phyloP scores from a whole-genome alignment of 495 filamentous ascomycete genomes.

The Aspergillus kassunensis region DNA sequence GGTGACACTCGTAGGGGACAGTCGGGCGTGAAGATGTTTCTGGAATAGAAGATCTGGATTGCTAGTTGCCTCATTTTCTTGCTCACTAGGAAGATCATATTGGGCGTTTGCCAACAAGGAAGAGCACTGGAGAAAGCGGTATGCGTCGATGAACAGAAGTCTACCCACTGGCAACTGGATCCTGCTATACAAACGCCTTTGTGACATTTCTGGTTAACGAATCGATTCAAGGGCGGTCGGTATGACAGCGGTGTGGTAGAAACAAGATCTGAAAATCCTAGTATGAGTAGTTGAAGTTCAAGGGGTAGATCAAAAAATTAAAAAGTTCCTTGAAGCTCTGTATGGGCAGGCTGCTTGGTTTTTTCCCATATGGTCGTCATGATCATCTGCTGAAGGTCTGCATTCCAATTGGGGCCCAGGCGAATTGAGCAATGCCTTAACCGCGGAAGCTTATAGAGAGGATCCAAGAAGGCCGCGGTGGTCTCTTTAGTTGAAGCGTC shows the following conservation, averaged over 20 bases:
- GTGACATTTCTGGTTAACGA: too few species aligned
- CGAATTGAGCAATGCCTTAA: not conserved
- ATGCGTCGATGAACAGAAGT: slow-evolving; percentile 2
- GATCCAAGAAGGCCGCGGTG: not conserved
- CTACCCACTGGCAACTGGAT: too few species aligned
- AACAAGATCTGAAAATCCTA: slow-evolving; percentile 1
- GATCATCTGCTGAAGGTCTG: not conserved
- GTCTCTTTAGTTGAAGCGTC: slow-evolving; percentile 2
- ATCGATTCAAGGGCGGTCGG: too few species aligned
- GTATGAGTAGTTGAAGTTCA: slow-evolving; percentile 3
- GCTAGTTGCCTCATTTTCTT: not conserved
- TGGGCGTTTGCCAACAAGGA: not conserved
- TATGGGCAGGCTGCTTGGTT: not conserved
- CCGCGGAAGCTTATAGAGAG: slow-evolving; percentile 2
- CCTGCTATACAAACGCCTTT: too few species aligned
- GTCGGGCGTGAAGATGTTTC: not conserved
- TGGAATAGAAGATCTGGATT: not conserved
- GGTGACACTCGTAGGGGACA: not conserved
- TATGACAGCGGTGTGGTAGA: not conserved
- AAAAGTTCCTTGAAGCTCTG: not conserved
- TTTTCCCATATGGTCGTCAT: slow-evolving; percentile 2
- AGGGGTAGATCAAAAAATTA: slow-evolving; percentile 5
- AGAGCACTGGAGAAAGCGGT: slow-evolving; percentile 1
- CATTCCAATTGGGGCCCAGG: not conserved
- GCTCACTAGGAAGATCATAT: slow-evolving; percentile 1